Percentiles rank a stretch among this genome's conserved stretches.
Evolutionary conservation across 2,329 filamentous ascomycete genomes (phyloP).

Genomic region (Aciculosporium take): DNA sequence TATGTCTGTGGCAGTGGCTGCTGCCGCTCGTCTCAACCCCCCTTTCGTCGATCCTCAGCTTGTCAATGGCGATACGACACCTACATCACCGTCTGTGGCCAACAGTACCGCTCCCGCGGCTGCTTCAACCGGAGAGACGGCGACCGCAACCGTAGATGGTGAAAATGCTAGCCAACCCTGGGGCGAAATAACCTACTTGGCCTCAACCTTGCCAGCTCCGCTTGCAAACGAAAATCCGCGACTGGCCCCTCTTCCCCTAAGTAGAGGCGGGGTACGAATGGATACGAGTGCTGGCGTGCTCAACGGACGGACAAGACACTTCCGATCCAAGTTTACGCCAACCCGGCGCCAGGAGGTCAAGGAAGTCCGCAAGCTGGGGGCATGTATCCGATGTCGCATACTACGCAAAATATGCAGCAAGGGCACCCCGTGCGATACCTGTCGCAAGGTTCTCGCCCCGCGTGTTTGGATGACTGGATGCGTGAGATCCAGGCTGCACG

Average conservation of each 20-base stretch:
- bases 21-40: slow-evolving; percentile 39
- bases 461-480: slow-evolving; percentile 53
- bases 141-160: slow-evolving; percentile 10
- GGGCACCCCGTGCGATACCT: slow-evolving; percentile 48
- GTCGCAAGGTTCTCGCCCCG: slow-evolving; percentile 47
- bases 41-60: slow-evolving; percentile 40
- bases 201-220: slow-evolving; percentile 20
- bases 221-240: slow-evolving; percentile 17
- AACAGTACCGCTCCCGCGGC: slow-evolving; percentile 10
- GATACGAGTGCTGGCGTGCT: slow-evolving; percentile 28
- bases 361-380: slow-evolving; percentile 48
- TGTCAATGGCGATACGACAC: slow-evolving; percentile 17
- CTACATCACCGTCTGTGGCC: slow-evolving; percentile 16
- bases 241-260: slow-evolving; percentile 16
- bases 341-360: slow-evolving; percentile 49
- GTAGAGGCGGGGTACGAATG: slow-evolving; percentile 38
- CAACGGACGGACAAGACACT: slow-evolving; percentile 37
- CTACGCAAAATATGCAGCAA: slow-evolving; percentile 53
- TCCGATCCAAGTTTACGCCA: slow-evolving; percentile 42
- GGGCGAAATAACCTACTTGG: slow-evolving; percentile 38
- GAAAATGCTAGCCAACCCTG: slow-evolving; percentile 28
- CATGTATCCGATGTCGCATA: slow-evolving; percentile 52
- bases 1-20: slow-evolving; percentile 42
- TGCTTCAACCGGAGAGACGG: slow-evolving; percentile 9
- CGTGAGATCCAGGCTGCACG: slow-evolving; percentile 45